Evolutionary conservation across 768 basidiomycete genomes (phyloP), one percentile per base, ranked within the genome.

Genomic region (Hortiboletus campestris): DNA sequence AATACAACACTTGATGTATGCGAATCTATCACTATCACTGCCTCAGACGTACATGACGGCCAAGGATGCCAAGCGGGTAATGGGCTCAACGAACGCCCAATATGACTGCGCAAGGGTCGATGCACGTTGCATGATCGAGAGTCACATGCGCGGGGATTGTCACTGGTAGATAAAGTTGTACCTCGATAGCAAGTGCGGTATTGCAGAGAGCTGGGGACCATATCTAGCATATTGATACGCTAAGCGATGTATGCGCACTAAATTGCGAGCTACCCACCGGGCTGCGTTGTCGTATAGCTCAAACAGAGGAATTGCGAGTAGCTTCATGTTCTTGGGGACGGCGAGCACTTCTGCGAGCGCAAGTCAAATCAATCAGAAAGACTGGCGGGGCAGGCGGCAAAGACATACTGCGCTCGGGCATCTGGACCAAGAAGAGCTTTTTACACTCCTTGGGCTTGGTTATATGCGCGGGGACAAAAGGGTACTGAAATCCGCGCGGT

Each of bases 391-490:
- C 20, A 9, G 9, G 11, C 1, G 3, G 14, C 2, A 11, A 22
- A 20, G 11, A 82, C 91, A 66, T 56, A 96, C 96, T 96, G 57
- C 85, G 82, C 69, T 93, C 91, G 3, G 96, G 97, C 84, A 99
- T 91, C 68, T 96, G 91, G 4, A 98, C 91, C 31, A 98, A 76
- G 75, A 91, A 98, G 35, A 97, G 79, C 67, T 95, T 96, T 76
- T 98, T 98, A 78, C 92, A 91, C 69, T 99, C 96, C 75, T 99
- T 99, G 10, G 96, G 97, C 68, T 95, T 94, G 35, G 93, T 94
- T 59, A 97, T 91, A 74, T 99, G 97, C 16, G 94, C 91, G 1
- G 94, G 95, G 51, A 94, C 81, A 69, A 94, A 95, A 0, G 94
- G 94, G 64, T 96, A 97, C 94, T 95, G 65, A 31, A 39, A 22